phyloP scores from a whole-genome alignment of 2,329 filamentous ascomycete genomes.

The Colletotrichum sp. region DNA sequence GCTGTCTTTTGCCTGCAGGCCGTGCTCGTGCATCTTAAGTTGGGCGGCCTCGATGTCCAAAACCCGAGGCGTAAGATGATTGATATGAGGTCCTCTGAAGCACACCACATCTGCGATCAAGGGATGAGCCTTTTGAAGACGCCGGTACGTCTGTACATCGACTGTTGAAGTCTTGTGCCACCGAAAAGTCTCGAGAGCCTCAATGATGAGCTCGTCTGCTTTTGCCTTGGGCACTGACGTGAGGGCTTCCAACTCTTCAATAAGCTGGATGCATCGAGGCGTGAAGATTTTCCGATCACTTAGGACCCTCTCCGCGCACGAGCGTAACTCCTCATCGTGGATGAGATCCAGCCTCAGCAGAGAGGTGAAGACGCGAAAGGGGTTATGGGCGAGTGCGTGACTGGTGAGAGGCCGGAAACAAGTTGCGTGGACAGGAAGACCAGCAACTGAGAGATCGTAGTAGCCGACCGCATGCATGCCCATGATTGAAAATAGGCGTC shows the following conservation, averaged over 20 bases:
- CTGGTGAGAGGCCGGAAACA: conserved; percentile 48
- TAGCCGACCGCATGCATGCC: conserved; percentile 56
- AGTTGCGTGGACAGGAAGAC: conserved; percentile 56
- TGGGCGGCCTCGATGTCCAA: conserved; percentile 53
- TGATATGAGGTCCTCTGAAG: conserved; percentile 51
- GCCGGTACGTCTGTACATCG: conserved; percentile 43
- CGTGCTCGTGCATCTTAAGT: conserved; percentile 40
- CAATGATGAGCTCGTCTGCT: conserved; percentile 40
- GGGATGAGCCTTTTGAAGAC: conserved; percentile 46
- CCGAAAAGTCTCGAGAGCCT: conserved; percentile 50
- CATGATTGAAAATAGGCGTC: conserved; percentile 49
- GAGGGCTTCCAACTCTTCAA: conserved; percentile 26
- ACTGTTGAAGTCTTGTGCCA: conserved; percentile 49
- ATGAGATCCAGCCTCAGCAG: conserved; percentile 46
- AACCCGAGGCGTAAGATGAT: conserved; percentile 57
- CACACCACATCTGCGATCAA: conserved; percentile 52
- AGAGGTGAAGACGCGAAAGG: conserved; percentile 45
- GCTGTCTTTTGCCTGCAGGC: conserved; percentile 48
- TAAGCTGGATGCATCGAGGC: conserved; percentile 36
- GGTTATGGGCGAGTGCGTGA: conserved; percentile 41
- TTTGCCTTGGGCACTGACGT: conserved; percentile 14
- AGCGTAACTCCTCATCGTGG: conserved; percentile 28
- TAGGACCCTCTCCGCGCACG: conserved; percentile 37
- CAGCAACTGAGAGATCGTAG: conserved; percentile 52
- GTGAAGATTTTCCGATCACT: conserved; percentile 46